A percentile compares a stretch with the other conserved stretches of the same genome.
Evolutionary conservation across 2,329 filamentous ascomycete genomes (phyloP).

Genomic region (Chaetomium sp.): DNA sequence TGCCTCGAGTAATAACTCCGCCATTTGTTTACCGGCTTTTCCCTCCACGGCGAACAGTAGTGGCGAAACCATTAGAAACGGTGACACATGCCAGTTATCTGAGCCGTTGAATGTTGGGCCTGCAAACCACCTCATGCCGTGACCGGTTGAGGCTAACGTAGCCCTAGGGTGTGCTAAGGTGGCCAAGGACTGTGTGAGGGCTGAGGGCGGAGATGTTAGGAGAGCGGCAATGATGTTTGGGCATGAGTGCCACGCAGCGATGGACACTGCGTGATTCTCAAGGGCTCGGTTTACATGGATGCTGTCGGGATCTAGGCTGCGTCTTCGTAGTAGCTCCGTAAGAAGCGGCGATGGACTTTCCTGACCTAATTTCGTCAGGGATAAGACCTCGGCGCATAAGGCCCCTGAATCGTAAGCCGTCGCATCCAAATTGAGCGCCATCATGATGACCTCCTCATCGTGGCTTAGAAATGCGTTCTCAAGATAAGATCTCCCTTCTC

Average conservation of each 20-base stretch:
- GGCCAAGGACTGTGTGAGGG: neutral
- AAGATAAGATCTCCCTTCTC: neutral
- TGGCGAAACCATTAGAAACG: neutral
- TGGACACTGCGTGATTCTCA: neutral
- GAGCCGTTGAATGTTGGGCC: neutral
- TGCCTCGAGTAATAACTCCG: neutral
- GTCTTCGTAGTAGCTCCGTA: neutral
- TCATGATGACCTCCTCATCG: neutral
- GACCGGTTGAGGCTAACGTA: too few species aligned
- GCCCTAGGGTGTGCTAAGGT: neutral
- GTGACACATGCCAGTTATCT: neutral
- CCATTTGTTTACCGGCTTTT: neutral
- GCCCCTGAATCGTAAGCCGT: neutral
- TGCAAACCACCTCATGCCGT: too few species aligned
- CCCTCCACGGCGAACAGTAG: neutral
- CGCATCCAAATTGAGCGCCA: neutral
- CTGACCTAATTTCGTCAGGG: neutral
- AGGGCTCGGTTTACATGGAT: neutral
- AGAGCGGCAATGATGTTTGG: neutral
- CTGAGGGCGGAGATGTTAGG: neutral
- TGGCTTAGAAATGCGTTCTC: neutral
- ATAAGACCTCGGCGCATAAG: neutral
- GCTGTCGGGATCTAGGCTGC: neutral
- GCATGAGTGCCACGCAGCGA: neutral
- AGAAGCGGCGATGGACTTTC: neutral